Evolutionary conservation across 331 rosid genomes (phyloP), one percentile per base, ranked within the genome.

Genomic region (Spiraea crenata): DNA sequence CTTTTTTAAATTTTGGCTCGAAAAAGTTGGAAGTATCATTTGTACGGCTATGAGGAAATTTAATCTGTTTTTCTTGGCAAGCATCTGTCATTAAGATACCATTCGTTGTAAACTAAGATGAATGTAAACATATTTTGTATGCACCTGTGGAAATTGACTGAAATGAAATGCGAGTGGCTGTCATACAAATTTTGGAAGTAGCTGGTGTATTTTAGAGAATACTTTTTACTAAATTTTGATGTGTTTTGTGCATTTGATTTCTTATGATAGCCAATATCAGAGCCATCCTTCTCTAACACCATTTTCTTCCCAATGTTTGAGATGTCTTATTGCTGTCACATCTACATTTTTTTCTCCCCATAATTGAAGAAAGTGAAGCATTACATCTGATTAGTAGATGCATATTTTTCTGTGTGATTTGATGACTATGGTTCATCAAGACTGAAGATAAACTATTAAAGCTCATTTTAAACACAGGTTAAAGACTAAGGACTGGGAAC

Each of bases 401-500:
- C 13, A 7, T 59, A 59, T 35, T 17, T 59, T 59, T 11, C 45
- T 4, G 45, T 59, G 15, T 7, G 19, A 13, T 57, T 57, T 34
- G n/a, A 57, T 57, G 63, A 57, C 9, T 25, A 25, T 45, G 49
- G 49, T 45, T 45, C 12, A 45, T 45, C 49, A 45, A 9, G 49
- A 3, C 13, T 9, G 12, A 45, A 6, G 46, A 58, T 60, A n/a
- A 37, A 14, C 46, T 59, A 16, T 59, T 59, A 12, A n/a, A 62
- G 45, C 16, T 35, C 10, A 59, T 14, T 35, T 45, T 37, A 70
- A 42, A 7, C 12, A 57, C 50, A 19, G 14, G 2, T 9, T 15
- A 65, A 35, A 47, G 25, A 49, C 35, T 56, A 41, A 38, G 54
- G 44, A 25, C 19, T 13, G 31, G 65, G 72, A 74, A 63, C 44